phyloP scores from a whole-genome alignment of 2,329 filamentous ascomycete genomes.

The Colletotrichum tropicicola region DNA sequence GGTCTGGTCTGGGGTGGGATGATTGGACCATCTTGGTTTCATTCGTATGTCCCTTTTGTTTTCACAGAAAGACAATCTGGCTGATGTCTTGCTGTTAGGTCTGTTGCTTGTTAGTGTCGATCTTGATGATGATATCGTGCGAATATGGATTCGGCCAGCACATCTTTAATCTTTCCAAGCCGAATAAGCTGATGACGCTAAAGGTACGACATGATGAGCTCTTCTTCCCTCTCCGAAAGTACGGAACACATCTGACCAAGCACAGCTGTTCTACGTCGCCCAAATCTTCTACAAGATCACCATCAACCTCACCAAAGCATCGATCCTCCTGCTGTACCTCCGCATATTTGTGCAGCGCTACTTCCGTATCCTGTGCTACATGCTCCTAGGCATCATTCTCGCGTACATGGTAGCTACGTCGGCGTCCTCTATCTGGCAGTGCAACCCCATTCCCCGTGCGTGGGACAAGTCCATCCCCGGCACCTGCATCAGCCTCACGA shows the following conservation, averaged over 20 bases:
- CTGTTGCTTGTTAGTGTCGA: conserved; percentile 45
- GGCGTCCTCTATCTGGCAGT: conserved; percentile 58
- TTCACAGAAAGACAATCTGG: fast-evolving
- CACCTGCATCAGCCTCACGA: conserved; percentile 29
- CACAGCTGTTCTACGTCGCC: conserved; percentile 58
- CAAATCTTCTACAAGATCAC: conserved; percentile 64
- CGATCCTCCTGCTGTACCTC: conserved; percentile 62
- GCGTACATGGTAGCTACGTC: conserved; percentile 56
- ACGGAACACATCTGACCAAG: not conserved
- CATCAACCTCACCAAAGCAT: conserved; percentile 62
- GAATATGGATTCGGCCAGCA: conserved; percentile 53
- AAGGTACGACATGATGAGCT: conserved; percentile 39
- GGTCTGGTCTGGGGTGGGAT: conserved; percentile 48
- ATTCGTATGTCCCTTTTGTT: conserved; percentile 41
- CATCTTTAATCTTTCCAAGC: conserved; percentile 41
- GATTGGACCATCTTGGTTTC: conserved; percentile 53
- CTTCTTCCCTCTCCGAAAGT: not conserved
- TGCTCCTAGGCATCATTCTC: conserved; percentile 51
- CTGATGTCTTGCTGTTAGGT: conserved; percentile 36
- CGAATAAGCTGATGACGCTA: conserved; percentile 46
- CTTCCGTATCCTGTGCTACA: conserved; percentile 54
- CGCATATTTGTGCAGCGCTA: conserved; percentile 59
- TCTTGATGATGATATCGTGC: conserved; percentile 50
- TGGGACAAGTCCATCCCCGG: conserved; percentile 48
- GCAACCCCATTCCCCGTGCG: conserved; percentile 54